Evolutionary conservation across 768 basidiomycete species (phyloP).

Genomic region (Leucosporidium yakuticum): DNA sequence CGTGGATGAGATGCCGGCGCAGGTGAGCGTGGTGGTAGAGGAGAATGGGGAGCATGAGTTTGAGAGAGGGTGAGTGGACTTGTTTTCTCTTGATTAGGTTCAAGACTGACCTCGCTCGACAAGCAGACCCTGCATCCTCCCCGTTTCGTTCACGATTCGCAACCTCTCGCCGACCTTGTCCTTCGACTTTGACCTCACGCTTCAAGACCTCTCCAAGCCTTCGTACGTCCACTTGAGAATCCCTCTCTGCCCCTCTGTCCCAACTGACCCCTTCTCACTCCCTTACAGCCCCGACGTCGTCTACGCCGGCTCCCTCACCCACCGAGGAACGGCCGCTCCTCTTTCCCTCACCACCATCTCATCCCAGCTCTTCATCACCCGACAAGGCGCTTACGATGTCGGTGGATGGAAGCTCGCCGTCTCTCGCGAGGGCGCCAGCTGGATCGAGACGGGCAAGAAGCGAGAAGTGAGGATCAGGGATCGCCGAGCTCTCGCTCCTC

Average conservation of each 20-base stretch:
- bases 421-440: too few species aligned
- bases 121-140: constrained; percentile 56
- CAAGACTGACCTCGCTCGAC: too few species aligned
- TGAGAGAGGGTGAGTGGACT: constrained; percentile 52
- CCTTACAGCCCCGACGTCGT: constrained; percentile 10
- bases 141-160: constrained; percentile 56
- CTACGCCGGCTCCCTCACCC: constrained; percentile 63
- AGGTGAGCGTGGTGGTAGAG: constrained; percentile 51
- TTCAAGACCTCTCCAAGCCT: neutral
- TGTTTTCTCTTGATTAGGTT: constrained; percentile 33
- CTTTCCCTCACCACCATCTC: constrained; percentile 48
- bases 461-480: too few species aligned
- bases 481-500: too few species aligned
- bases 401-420: constrained; percentile 59
- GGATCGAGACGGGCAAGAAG: too few species aligned
- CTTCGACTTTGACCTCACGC: constrained; percentile 13
- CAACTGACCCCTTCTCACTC: neutral
- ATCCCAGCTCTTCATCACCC: constrained; percentile 56
- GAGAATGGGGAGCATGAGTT: constrained; percentile 58
- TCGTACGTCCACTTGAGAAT: neutral
- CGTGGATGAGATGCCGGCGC: constrained; percentile 66
- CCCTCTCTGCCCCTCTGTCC: neutral
- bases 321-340: constrained; percentile 57
- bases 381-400: constrained; percentile 61
- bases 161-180: constrained; percentile 67